Evolutionary conservation across 805 yeast species (phyloP).

Genomic region (Saccharomyces eubayanus): DNA sequence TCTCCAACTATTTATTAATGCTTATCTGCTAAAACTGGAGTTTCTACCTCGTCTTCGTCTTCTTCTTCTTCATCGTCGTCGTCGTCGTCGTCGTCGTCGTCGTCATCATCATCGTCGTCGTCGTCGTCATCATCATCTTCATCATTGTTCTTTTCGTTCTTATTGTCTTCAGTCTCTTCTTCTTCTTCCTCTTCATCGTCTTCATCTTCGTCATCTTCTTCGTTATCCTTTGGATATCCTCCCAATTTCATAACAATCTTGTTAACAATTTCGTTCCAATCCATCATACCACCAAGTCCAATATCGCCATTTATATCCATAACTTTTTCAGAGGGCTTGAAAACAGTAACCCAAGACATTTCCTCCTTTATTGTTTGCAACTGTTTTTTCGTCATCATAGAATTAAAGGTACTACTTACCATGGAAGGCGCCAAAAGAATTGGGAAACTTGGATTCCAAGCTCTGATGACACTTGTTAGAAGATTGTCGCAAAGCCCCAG

Average conservation of each 20-base stretch:
- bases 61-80: constrained; percentile 35
- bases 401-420: constrained; percentile 87
- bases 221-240: constrained; percentile 49
- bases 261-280: constrained; percentile 89
- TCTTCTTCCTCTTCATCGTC: constrained; percentile 37
- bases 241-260: constrained; percentile 66
- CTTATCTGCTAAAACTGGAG: background rate
- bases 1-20: background rate
- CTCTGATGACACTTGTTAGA: constrained; percentile 81
- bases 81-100: constrained; percentile 42
- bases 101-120: constrained; percentile 35
- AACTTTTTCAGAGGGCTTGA: constrained; percentile 91
- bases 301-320: constrained; percentile 90
- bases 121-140: constrained; percentile 42
- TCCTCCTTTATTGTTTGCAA: constrained; percentile 69
- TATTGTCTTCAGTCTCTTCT: constrained; percentile 26
- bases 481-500: constrained; percentile 89
- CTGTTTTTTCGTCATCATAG: constrained; percentile 81
- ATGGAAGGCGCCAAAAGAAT: constrained; percentile 89
- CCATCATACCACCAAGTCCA: constrained; percentile 99
- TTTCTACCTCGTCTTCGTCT: constrained; percentile 34
- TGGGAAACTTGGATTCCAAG: constrained; percentile 92
- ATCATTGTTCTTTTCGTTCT: constrained; percentile 38
- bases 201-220: constrained; percentile 40
- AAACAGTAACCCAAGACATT: constrained; percentile 91